A percentile compares a stretch with the other conserved stretches of the same genome.
Conservation (phyloP, 441 rosid genomes). For the Gossypium schwendimanii region DNA sequence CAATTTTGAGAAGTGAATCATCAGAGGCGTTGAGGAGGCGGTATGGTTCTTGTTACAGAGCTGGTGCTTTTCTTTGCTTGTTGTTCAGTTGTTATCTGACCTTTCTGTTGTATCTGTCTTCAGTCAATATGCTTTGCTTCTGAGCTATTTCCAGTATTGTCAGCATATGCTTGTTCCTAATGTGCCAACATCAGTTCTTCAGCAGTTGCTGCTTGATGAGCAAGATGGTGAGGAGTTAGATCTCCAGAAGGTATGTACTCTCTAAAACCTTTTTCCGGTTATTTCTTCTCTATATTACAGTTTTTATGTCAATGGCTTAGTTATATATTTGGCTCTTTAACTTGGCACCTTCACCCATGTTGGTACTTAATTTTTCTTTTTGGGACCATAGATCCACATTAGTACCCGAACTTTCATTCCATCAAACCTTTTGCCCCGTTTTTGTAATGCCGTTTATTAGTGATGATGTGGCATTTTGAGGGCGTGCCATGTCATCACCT, state of each 20-base stretch:
- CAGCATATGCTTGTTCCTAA: conserved; percentile 82
- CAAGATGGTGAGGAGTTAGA: conserved; percentile 85
- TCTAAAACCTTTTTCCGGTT: conserved; percentile 2
- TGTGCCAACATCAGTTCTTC: conserved; percentile 74
- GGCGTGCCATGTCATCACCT: no score
- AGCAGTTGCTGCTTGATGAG: conserved; percentile 66
- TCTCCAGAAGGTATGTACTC: conserved; percentile 53
- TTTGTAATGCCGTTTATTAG: no score
- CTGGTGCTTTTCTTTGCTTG: conserved; percentile 11
- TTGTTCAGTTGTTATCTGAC: conserved; percentile 18
- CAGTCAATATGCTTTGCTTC: conserved; percentile 93
- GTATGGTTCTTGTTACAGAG: conserved; percentile 32
- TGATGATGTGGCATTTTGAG: no score
- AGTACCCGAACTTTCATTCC: no score
- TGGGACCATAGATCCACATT: no score
- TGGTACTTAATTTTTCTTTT: no score
- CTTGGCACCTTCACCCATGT: no score
- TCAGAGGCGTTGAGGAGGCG: conserved; percentile 98
- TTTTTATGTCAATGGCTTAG: background rate
- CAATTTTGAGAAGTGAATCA: conserved; percentile 80
- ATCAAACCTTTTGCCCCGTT: no score
- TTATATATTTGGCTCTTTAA: no score
- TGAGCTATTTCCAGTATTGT: conserved; percentile 94
- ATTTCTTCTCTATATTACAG: background rate
- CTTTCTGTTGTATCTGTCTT: conserved; percentile 12